Percentiles rank a stretch among this genome's conserved stretches.
phyloP scores from a whole-genome alignment of 2,329 filamentous ascomycete genomes.

The Ophiocordyceps unilateralis region DNA sequence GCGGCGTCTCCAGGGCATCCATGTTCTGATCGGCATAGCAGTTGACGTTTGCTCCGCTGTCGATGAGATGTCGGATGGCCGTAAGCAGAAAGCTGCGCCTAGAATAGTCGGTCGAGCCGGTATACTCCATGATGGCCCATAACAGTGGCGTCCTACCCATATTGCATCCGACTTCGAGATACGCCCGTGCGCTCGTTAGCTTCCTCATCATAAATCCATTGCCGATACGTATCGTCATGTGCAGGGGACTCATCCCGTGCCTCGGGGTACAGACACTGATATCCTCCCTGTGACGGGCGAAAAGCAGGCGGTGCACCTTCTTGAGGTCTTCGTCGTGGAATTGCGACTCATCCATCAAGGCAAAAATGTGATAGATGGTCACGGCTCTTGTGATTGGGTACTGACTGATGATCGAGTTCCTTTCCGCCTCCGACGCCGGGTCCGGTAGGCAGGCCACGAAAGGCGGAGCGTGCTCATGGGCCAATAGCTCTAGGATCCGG shows the following conservation, averaged over 20 bases:
- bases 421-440: too few species aligned
- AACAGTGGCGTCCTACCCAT: not conserved
- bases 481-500: not conserved
- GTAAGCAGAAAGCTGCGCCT: not conserved
- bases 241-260: not conserved
- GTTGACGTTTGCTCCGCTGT: not conserved
- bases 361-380: not conserved
- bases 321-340: not conserved
- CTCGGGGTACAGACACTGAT: not conserved
- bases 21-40: too few species aligned
- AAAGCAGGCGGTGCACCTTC: not conserved
- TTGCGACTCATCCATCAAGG: not conserved
- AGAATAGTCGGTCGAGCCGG: accelerated
- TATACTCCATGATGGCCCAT: not conserved
- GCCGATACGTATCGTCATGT: not conserved
- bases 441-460: too few species aligned
- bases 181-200: not conserved
- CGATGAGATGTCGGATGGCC: not conserved
- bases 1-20: not conserved
- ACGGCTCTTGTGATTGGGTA: not conserved
- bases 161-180: not conserved
- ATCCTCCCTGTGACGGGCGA: not conserved
- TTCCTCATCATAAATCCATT: not conserved
- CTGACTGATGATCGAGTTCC: too few species aligned
- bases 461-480: accelerated